Percentiles rank a stretch among this genome's conserved stretches.
phyloP scores from a whole-genome alignment of 495 filamentous ascomycete genomes.

The Paragyromitra xinjiangensis region DNA sequence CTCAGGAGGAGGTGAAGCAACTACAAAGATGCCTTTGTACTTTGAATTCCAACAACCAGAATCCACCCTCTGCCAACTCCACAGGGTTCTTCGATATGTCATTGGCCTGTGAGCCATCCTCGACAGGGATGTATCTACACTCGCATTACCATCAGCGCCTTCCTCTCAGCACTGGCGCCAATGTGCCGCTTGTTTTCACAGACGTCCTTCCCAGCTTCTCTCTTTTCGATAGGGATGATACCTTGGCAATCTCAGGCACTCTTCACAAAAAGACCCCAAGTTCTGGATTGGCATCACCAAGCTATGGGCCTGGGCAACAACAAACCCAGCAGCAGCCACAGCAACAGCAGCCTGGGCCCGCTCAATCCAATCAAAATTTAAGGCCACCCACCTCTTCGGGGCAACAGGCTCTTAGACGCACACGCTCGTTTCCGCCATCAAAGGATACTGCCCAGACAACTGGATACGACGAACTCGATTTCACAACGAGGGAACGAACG shows the following conservation, averaged over 20 bases:
- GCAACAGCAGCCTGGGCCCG: slow-evolving; percentile 44
- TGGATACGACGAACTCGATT: slow-evolving; percentile 58
- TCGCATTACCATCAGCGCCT: slow-evolving; percentile 58
- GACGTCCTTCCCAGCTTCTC: slow-evolving; percentile 57
- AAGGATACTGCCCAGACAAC: slow-evolving; percentile 56
- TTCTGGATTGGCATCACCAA: slow-evolving; percentile 55
- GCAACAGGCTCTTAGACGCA: slow-evolving; percentile 50
- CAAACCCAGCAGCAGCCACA: slow-evolving; percentile 44
- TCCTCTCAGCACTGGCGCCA: slow-evolving; percentile 57
- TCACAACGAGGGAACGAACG: slow-evolving; percentile 57
- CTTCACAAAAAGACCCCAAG: slow-evolving; percentile 58
- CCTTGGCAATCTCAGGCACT: slow-evolving; percentile 55
- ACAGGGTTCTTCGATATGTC: slow-evolving; percentile 57
- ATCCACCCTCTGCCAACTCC: slow-evolving; percentile 54
- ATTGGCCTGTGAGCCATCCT: slow-evolving; percentile 55
- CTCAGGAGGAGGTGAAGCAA: slow-evolving; percentile 50
- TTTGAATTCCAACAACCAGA: slow-evolving; percentile 55
- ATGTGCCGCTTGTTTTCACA: slow-evolving; percentile 57
- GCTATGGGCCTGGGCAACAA: slow-evolving; percentile 48
- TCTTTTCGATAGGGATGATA: slow-evolving; percentile 56
- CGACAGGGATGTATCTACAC: slow-evolving; percentile 56
- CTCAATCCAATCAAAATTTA: slow-evolving; percentile 51
- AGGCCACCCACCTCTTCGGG: slow-evolving; percentile 51
- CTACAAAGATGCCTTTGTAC: slow-evolving; percentile 54
- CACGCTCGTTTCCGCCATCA: slow-evolving; percentile 58